Percentiles rank a stretch among this genome's conserved stretches.
Evolutionary conservation across 2,329 filamentous ascomycete genomes (phyloP).

Genomic region (Fusarium tanahbumbuense): DNA sequence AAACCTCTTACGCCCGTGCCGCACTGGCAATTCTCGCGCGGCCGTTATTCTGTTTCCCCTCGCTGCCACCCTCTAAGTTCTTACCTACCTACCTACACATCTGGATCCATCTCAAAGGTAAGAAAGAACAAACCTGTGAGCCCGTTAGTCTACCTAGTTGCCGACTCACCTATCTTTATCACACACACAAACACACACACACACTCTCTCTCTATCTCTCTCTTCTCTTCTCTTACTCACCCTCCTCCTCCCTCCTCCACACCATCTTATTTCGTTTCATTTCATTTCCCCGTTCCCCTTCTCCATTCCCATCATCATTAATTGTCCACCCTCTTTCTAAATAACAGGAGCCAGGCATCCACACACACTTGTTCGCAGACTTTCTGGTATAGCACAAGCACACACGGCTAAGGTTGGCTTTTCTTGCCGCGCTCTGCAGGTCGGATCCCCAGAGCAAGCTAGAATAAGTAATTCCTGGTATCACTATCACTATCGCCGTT

Average conservation of each 20-base stretch:
- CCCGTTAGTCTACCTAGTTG: neutral
- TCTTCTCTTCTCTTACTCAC: slow-evolving; percentile 1
- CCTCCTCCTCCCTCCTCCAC: slow-evolving; percentile 10
- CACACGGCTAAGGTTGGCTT: slow-evolving; percentile 6
- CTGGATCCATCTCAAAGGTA: slow-evolving; percentile 7
- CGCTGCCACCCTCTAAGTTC: slow-evolving; percentile 36
- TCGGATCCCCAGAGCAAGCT: neutral
- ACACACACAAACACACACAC: neutral
- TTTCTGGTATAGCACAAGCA: slow-evolving; percentile 5
- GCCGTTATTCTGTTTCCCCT: slow-evolving; percentile 22
- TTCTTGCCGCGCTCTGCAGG: neutral
- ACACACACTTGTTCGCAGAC: slow-evolving; percentile 22
- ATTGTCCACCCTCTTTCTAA: slow-evolving; percentile 21
- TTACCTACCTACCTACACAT: slow-evolving; percentile 14
- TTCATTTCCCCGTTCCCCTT: slow-evolving; percentile 32
- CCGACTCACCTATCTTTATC: neutral
- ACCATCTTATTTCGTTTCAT: slow-evolving; percentile 17
- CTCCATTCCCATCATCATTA: slow-evolving; percentile 35
- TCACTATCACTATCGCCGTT: slow-evolving; percentile 3
- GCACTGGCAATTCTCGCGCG: slow-evolving; percentile 22
- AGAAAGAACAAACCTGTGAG: neutral
- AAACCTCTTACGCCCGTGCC: slow-evolving; percentile 19
- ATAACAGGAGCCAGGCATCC: slow-evolving; percentile 10
- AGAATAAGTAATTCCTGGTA: slow-evolving; percentile 20
- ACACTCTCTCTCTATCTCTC: neutral